Evolutionary conservation across 768 basidiomycete species (phyloP).

Genomic region (Suillus occidentalis): DNA sequence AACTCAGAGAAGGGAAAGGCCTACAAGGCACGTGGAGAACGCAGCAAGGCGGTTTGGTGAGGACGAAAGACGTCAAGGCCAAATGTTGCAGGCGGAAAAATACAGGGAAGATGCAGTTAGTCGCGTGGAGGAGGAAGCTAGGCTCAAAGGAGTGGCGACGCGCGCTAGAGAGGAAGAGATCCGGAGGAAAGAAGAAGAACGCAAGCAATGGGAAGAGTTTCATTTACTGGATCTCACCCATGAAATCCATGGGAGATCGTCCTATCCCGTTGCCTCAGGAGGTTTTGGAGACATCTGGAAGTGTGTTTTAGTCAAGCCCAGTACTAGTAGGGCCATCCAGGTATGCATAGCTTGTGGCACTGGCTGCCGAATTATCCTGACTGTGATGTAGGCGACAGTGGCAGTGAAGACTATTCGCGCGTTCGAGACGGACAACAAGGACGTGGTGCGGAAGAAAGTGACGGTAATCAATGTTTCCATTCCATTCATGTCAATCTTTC

Average conservation of each 20-base stretch:
- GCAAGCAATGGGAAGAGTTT: constrained; percentile 23
- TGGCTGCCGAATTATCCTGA: not conserved
- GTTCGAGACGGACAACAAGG: not conserved
- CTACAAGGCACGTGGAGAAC: constrained; percentile 20
- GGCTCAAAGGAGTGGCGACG: constrained; percentile 20
- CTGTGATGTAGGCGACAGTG: not conserved
- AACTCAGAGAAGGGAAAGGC: constrained; percentile 12
- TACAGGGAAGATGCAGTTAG: constrained; percentile 22
- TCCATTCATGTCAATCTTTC: not conserved
- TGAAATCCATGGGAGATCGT: not conserved
- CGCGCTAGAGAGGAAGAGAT: constrained; percentile 26
- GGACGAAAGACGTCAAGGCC: constrained; percentile 20
- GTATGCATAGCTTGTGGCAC: not conserved
- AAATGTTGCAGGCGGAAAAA: constrained; percentile 25
- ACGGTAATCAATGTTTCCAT: not conserved
- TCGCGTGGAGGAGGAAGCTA: constrained; percentile 26
- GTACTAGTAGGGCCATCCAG: not conserved
- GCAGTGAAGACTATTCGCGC: constrained; percentile 8
- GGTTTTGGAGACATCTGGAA: constrained; percentile 10
- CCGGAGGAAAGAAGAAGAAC: constrained; percentile 26
- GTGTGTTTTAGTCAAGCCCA: not conserved
- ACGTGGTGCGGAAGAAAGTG: not conserved
- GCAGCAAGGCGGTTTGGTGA: constrained; percentile 18
- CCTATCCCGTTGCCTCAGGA: not conserved
- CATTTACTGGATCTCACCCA: not conserved